These are phyloP conservation scores for Neospora caninum DNA, from an alignment of 169 alveolate genomes.

Conservation along the genomic window DNA sequence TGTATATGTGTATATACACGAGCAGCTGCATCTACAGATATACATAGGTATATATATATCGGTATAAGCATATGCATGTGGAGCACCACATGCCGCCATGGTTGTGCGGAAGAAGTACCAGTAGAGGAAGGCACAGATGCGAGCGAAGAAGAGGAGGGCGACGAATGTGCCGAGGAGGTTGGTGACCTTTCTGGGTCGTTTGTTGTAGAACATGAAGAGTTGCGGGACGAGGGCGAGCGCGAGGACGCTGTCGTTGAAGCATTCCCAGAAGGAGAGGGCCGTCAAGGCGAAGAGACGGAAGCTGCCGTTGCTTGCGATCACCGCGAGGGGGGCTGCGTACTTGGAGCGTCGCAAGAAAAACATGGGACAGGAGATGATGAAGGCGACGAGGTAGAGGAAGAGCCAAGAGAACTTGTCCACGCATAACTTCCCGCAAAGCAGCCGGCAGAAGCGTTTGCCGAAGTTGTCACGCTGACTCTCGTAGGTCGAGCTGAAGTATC, in stretches of 20 bases:
- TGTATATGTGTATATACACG: no score
- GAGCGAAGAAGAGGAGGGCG: conserved; percentile 71
- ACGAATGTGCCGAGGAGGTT: conserved; percentile 73
- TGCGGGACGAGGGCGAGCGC: conserved; percentile 77
- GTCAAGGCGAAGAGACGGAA: conserved; percentile 42
- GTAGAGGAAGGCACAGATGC: conserved; percentile 69
- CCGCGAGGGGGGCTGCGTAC: conserved; percentile 31
- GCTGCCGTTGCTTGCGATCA: conserved; percentile 11
- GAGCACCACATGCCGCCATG: background rate
- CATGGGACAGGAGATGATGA: conserved; percentile 49
- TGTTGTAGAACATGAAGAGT: conserved; percentile 75
- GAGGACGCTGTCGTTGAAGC: conserved; percentile 73
- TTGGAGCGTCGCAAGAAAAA: conserved; percentile 48
- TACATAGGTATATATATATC: background rate
- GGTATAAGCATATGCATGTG: background rate
- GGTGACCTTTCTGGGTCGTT: conserved; percentile 73
- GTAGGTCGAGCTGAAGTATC: conserved; percentile 61
- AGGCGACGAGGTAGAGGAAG: conserved; percentile 52
- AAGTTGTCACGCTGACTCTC: conserved; percentile 74
- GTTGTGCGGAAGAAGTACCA: conserved; percentile 58
- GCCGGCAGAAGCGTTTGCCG: conserved; percentile 65
- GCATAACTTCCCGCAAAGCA: background rate
- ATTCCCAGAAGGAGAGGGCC: conserved; percentile 74
- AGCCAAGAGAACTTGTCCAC: background rate
- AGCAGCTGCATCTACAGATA: background rate